Evolutionary conservation across 345 rosid species (phyloP).

Genomic region (Hypericum androsaemum): DNA sequence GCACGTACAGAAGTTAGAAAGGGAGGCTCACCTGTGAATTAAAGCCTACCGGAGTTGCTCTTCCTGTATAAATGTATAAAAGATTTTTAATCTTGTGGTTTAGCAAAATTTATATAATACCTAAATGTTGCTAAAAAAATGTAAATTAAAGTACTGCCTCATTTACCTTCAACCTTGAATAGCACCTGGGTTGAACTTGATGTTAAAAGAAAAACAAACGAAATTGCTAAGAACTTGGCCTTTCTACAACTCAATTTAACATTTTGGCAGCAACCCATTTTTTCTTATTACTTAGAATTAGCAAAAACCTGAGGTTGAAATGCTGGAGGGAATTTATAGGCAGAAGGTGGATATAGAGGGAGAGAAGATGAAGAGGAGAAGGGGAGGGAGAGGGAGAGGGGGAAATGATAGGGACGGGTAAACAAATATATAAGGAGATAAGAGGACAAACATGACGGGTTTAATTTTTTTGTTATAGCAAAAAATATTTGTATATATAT

Average conservation of each 20-base stretch:
- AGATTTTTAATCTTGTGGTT: too few species aligned
- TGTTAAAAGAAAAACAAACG: constrained; percentile 35
- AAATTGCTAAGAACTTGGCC: constrained; percentile 20
- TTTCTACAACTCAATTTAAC: constrained; percentile 3
- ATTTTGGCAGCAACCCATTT: constrained; percentile 20
- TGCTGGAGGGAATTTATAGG: too few species aligned
- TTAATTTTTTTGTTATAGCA: background rate
- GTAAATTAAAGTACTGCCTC: constrained; percentile 13
- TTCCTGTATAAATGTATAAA: constrained; percentile 31
- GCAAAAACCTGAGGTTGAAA: too few species aligned
- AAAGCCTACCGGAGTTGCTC: constrained; percentile 32
- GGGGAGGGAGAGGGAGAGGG: background rate
- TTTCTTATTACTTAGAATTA: background rate
- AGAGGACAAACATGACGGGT: background rate
- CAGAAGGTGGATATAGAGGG: constrained; percentile 1
- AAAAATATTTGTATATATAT: too few species aligned
- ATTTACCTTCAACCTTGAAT: constrained; percentile 45
- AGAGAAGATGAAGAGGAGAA: constrained; percentile 12
- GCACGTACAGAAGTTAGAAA: background rate
- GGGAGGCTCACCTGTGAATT: constrained; percentile 28
- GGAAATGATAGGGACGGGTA: background rate
- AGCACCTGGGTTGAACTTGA: constrained; percentile 40
- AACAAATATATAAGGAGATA: background rate
- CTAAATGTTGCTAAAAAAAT: too few species aligned
- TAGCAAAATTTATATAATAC: too few species aligned